Conservation (phyloP, 1,284 basidiomycete genomes). For the Pisolithus thermaeus region DNA sequence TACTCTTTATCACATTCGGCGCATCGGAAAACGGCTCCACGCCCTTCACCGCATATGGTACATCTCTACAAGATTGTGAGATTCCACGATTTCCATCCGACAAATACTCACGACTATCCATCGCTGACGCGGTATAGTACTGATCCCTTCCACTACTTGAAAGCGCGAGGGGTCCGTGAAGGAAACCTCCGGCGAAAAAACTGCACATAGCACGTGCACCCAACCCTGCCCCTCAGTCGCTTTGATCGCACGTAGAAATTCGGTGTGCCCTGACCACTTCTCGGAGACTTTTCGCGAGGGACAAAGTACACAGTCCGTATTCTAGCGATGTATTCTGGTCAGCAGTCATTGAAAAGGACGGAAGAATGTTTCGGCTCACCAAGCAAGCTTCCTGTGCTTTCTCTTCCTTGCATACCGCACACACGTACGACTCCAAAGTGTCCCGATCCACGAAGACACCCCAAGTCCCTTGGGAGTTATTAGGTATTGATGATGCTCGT, state of each 20-base stretch:
- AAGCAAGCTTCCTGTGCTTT: conserved; percentile 71
- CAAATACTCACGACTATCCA: conserved; percentile 53
- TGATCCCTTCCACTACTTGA: conserved; percentile 83
- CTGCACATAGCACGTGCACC: conserved; percentile 87
- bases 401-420: conserved; percentile 81
- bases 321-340: conserved; percentile 36
- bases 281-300: conserved; percentile 54
- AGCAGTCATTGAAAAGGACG: conserved; percentile 4
- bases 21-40: conserved; percentile 83
- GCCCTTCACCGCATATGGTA: conserved; percentile 56
- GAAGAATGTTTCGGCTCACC: conserved; percentile 36
- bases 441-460: conserved; percentile 64
- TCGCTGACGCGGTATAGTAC: conserved; percentile 58
- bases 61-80: conserved; percentile 39
- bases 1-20: conserved; percentile 75
- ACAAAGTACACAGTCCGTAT: conserved; percentile 69
- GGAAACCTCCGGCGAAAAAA: conserved; percentile 79
- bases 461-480: conserved; percentile 43
- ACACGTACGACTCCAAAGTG: conserved; percentile 68
- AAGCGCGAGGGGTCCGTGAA: conserved; percentile 73
- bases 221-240: conserved; percentile 93
- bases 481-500: conserved; percentile 5
- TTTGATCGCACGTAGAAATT: conserved; percentile 82
- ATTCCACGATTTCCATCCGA: not conserved
- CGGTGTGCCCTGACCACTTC: conserved; percentile 41